phyloP scores from a whole-genome alignment of 805 yeast genomes.

The Candida saitoana region DNA sequence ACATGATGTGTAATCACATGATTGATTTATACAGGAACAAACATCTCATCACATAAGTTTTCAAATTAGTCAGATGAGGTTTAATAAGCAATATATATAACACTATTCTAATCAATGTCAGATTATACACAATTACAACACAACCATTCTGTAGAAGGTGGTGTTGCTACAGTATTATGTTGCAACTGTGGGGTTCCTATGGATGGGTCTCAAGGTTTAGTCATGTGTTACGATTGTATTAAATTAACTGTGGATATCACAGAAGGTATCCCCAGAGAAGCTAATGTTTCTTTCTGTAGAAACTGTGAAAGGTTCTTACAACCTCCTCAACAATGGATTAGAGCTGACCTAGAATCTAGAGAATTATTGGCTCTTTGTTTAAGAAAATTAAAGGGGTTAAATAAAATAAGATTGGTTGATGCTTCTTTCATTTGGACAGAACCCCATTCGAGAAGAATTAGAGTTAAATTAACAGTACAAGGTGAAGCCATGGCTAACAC shows the following conservation, averaged over 20 bases:
- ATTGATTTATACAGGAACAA: background rate
- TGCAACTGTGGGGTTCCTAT: conserved; percentile 98
- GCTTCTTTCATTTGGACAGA: conserved; percentile 98
- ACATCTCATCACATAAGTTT: background rate
- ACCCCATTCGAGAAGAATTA: conserved; percentile 94
- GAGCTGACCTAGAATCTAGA: conserved; percentile 86
- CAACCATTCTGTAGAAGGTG: conserved; percentile 16
- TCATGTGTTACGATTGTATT: conserved; percentile 97
- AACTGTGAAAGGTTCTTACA: conserved; percentile 94
- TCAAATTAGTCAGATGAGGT: conserved; percentile 1
- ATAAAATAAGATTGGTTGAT: conserved; percentile 81
- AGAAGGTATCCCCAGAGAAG: conserved; percentile 87
- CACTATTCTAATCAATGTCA: conserved; percentile 30
- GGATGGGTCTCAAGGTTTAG: conserved; percentile 90
- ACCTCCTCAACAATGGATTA: conserved; percentile 92
- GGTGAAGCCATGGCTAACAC: conserved; percentile 94
- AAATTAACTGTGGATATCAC: conserved; percentile 91
- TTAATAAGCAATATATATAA: conserved; percentile 1
- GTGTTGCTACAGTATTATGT: conserved; percentile 84
- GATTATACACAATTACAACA: conserved; percentile 44
- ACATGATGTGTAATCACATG: background rate
- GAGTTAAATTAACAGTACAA: conserved; percentile 88
- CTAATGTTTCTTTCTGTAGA: conserved; percentile 89
- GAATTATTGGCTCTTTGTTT: conserved; percentile 88
- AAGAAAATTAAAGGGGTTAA: conserved; percentile 81